Base-by-base conservation (phyloP, 1,284 basidiomycete species). In the Porodaedalea pini region DNA sequence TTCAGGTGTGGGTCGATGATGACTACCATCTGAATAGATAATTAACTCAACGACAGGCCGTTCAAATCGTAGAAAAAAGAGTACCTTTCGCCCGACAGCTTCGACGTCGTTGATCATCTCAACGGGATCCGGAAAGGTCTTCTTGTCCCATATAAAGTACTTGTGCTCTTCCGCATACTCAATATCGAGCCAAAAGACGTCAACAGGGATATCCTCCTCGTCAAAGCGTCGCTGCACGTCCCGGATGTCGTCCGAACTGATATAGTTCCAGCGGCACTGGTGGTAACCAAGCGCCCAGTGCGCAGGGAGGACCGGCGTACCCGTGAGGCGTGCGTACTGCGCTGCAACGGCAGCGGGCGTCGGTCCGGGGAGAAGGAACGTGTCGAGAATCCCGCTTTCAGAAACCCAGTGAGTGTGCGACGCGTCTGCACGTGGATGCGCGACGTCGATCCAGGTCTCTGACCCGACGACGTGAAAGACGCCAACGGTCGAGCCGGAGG, bases 151-250 rank as follows among this genome's bases (percentile, higher is more conserved):
- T 58, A 98, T 92, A 71, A 98, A 95, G 79, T 98, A 99, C 73
- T 94, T 92, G 75, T 98, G 94, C 51, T 94, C 92, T 56, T 91
- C 86, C 0, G 94, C 79, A 69, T 97, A 96, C 71, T 98, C 97
- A 66, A 99, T 98, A 73, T 99, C 97, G 44, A 99, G 83, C 97
- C 97, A 99, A 67, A 98, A 90, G 5, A 97, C 94, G 67, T 98
- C 97, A 36, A 98, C 85, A 0, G 97, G 96, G 55, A 98, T 94
- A 66, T 97, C 92, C 36, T 88, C 89, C 63, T 93, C 89, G 63
- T 98, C 95, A 68, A 99, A 98, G 54, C 86, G 78, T 66, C 78
- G 80, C 72, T 94, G 89, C 5, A 98, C 94, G n/a, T 81, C 79
- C 17, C 94, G 80, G 4, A 99, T 81, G 69, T 99, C 97, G 10